Percentiles rank a stretch among this genome's conserved stretches.
Evolutionary conservation across 257 asterid genomes (phyloP).

Genomic region (Solanum habrochaites): DNA sequence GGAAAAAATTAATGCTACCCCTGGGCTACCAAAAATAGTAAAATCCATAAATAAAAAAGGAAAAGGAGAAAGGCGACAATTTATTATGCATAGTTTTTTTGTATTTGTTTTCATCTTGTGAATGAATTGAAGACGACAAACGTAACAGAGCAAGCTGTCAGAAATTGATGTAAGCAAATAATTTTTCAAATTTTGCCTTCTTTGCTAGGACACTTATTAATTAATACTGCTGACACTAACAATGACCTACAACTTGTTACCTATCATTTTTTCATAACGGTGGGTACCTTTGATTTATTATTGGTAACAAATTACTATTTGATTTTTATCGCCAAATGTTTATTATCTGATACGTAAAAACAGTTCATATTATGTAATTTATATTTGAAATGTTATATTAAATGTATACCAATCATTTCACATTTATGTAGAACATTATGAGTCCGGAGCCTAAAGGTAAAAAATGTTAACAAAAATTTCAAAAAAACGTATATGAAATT

Average conservation of each 20-base stretch:
- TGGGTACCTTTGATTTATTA: not conserved
- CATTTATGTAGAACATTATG: too few relatives aligned
- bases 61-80: not conserved
- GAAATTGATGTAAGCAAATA: constrained; percentile 1
- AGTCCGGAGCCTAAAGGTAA: too few relatives aligned
- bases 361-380: too few relatives aligned
- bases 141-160: not conserved
- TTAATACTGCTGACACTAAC: constrained; percentile 17
- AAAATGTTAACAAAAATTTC: too few relatives aligned
- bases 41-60: not conserved
- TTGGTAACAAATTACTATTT: not conserved
- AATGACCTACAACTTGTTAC: not conserved
- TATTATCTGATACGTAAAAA: too few relatives aligned
- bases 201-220: not conserved
- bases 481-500: too few relatives aligned
- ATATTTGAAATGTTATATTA: not conserved
- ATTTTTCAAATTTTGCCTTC: constrained; percentile 22
- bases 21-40: not conserved
- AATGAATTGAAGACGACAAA: not conserved
- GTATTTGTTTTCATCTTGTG: not conserved
- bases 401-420: not conserved
- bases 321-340: not conserved
- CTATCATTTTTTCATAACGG: not conserved
- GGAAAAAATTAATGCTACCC: not conserved
- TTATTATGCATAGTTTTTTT: not conserved